Percentiles rank a stretch among this genome's conserved stretches.
phyloP scores from a whole-genome alignment of 768 basidiomycete species.

The Phylloporus arenicola region DNA sequence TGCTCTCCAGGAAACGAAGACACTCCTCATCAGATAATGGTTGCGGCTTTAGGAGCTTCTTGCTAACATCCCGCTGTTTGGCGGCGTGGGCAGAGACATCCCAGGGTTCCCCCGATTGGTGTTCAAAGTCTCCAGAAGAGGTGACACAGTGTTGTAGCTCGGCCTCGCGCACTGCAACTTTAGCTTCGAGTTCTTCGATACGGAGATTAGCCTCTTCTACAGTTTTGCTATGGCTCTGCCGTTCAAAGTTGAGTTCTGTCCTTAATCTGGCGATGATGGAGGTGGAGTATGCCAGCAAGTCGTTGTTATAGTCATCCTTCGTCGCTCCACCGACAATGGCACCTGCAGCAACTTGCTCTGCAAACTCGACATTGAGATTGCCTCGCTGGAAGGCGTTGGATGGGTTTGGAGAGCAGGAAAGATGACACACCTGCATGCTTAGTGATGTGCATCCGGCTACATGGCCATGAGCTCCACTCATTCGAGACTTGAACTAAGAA shows the following conservation, averaged over 20 bases:
- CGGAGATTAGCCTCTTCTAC: constrained; percentile 37
- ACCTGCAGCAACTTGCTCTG: constrained; percentile 15
- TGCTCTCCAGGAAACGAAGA: constrained; percentile 35
- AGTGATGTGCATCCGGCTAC: constrained; percentile 38
- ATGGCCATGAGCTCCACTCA: constrained; percentile 43
- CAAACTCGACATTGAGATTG: constrained; percentile 17
- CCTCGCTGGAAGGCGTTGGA: constrained; percentile 14
- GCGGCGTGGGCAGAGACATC: not conserved
- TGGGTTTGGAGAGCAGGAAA: constrained; percentile 1
- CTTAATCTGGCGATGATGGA: constrained; percentile 41
- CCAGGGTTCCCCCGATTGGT: not conserved
- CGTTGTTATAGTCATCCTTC: constrained; percentile 13
- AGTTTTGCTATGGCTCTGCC: constrained; percentile 37
- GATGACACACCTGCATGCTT: constrained; percentile 39
- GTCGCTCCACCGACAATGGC: not conserved
- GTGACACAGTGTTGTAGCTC: constrained; percentile 41
- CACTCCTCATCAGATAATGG: constrained; percentile 36
- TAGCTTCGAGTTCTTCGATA: constrained; percentile 44
- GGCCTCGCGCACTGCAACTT: constrained; percentile 52
- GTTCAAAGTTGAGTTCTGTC: constrained; percentile 41
- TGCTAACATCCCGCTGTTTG: not conserved
- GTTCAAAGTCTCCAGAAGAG: constrained; percentile 2
- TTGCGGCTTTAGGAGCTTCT: constrained; percentile 12
- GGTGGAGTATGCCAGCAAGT: constrained; percentile 39
- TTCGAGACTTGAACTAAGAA: constrained; percentile 41